Base-by-base conservation (phyloP, 2,329 filamentous ascomycete species). In the Coniochaeta sp. region DNA sequence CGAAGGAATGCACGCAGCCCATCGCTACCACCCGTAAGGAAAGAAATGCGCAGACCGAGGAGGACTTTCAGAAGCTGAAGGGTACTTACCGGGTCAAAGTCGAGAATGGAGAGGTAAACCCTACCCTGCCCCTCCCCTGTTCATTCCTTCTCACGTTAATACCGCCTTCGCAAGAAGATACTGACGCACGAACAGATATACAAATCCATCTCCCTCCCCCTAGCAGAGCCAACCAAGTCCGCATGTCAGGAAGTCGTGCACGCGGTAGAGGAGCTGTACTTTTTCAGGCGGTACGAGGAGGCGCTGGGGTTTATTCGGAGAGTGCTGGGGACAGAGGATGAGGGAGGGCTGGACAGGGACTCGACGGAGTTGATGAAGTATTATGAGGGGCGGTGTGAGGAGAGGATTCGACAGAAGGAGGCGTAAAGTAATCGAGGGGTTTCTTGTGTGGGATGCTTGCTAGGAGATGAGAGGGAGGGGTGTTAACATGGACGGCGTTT, bases 261-360 rank as follows among this genome's bases (percentile, higher is more conserved):
- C 58, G 79, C 78, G 0, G 74, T 78, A 7, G 78, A 82, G 60
- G 79, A 82, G 63, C 67, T 82, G 42, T 82, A 82, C 58, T 82
- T 78, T 61, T 75, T 75, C 56, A 64, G 69, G 6, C 65, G 71
- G 30, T 82, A 71, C 52, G 61, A 63, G 1, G 71, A 77, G 51
- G 77, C 71, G 2, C 65, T 69, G n/a, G 57, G 60, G 10, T 71
- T 82, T 42, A 63, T 73, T 6, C 51, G 58, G 2, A 56, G 59
- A 4, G 63, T 73, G 0, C 59, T 78, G 6, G 58, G 55, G 3
- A 62, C 61, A 4, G 60, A 57, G 7, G 61, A 57, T 13, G 58
- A 55, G 4, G 57, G 60, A 4, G 66, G 61, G 6, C 53, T 80
- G 12, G 77, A 81, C 24, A 55, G 55, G 3, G 77, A 79, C 45